Conservation (phyloP, 257 asterid genomes). For the Solanum pimpinellifolium region DNA sequence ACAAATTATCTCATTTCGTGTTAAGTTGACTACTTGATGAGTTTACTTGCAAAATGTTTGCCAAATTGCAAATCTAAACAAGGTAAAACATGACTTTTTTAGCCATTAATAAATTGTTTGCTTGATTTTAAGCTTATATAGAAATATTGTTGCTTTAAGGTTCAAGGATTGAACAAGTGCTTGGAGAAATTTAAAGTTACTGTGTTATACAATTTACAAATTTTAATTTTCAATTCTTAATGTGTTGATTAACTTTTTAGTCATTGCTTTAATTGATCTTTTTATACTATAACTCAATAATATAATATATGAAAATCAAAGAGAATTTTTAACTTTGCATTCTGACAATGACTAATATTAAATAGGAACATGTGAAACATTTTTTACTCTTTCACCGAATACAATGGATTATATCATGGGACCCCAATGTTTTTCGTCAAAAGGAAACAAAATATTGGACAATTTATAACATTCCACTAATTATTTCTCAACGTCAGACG, state of each 20-base stretch:
- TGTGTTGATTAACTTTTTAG: background rate
- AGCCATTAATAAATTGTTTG: too few relatives aligned
- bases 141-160: background rate
- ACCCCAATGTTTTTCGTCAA: background rate
- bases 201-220: background rate
- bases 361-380: background rate
- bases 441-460: background rate
- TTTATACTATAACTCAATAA: background rate
- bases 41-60: too few relatives aligned
- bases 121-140: too few relatives aligned
- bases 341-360: background rate
- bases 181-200: too few relatives aligned
- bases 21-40: too few relatives aligned
- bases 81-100: too few relatives aligned
- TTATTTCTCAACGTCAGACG: too few relatives aligned
- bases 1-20: background rate
- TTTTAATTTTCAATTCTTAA: background rate
- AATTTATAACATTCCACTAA: background rate
- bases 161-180: too few relatives aligned
- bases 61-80: too few relatives aligned
- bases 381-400: background rate
- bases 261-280: background rate
- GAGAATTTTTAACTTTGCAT: too few relatives aligned
- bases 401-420: background rate
- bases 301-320: too few relatives aligned